Evolutionary conservation across 257 asterid species (phyloP).

Genomic region (Ilex asprella): DNA sequence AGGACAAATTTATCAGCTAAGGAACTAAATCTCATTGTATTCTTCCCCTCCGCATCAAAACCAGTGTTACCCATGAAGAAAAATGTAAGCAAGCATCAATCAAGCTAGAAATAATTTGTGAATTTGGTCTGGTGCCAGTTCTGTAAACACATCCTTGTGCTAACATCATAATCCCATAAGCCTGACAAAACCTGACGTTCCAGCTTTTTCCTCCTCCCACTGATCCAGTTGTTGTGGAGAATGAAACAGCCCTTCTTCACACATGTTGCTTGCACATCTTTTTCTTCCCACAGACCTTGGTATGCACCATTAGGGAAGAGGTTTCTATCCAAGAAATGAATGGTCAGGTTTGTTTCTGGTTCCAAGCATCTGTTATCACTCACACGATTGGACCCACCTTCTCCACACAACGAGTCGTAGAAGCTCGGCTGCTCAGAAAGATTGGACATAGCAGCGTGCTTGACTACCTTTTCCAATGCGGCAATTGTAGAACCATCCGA

Average conservation of each 20-base stretch:
- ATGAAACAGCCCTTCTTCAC: conserved; percentile 44
- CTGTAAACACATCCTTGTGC: conserved; percentile 68
- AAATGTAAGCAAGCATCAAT: conserved; percentile 8
- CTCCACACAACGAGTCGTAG: conserved; percentile 81
- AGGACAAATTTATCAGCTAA: conserved; percentile 12
- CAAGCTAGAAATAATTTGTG: conserved; percentile 40
- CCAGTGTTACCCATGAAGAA: conserved; percentile 24
- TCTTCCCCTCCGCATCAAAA: conserved; percentile 26
- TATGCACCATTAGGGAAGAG: conserved; percentile 90
- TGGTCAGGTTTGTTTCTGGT: conserved; percentile 56
- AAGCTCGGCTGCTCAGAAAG: conserved; percentile 94
- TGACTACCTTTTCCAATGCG: conserved; percentile 79
- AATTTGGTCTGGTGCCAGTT: conserved; percentile 39
- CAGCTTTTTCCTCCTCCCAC: conserved; percentile 65
- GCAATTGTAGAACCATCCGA: conserved; percentile 61
- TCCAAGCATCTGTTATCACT: conserved; percentile 67
- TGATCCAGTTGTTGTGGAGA: conserved; percentile 82
- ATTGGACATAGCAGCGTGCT: conserved; percentile 65
- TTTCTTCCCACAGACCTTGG: conserved; percentile 57
- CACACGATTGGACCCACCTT: conserved; percentile 56
- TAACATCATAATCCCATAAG: conserved; percentile 79
- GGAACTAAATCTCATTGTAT: conserved; percentile 11
- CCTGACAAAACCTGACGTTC: conserved; percentile 74
- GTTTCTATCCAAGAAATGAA: conserved; percentile 68
- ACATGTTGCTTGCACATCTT: conserved; percentile 48